Evolutionary conservation across 306 rosid species (phyloP).

Genomic region (Hippophae tibetana): DNA sequence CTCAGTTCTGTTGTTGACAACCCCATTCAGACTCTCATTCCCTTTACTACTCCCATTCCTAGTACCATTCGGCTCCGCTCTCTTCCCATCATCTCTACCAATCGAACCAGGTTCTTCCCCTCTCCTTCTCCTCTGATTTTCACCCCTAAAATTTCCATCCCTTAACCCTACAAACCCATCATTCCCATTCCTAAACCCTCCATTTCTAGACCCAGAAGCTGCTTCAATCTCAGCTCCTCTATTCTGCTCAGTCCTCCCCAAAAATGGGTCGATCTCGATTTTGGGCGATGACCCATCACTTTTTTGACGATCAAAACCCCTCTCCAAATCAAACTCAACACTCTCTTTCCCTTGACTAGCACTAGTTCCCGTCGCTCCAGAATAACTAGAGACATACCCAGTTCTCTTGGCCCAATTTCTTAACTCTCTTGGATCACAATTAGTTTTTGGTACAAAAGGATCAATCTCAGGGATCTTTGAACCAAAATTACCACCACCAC

Average conservation of each 20-base stretch:
- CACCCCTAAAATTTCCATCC: constrained; percentile 23
- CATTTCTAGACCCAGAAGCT: constrained; percentile 28
- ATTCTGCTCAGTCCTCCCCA: constrained; percentile 48
- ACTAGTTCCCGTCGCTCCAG: constrained; percentile 52
- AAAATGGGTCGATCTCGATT: constrained; percentile 75
- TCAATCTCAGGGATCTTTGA: constrained; percentile 33
- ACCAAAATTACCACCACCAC: constrained; percentile 19
- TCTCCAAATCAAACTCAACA: constrained; percentile 44
- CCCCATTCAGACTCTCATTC: constrained; percentile 12
- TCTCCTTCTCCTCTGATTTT: constrained; percentile 28
- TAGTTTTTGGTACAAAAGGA: constrained; percentile 57
- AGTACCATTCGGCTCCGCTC: constrained; percentile 29
- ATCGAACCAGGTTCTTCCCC: constrained; percentile 31
- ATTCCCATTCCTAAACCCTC: constrained; percentile 28
- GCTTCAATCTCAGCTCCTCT: constrained; percentile 53
- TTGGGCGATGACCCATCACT: constrained; percentile 63
- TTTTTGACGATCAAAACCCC: constrained; percentile 28
- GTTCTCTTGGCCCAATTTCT: constrained; percentile 87
- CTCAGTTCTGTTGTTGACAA: constrained; percentile 3
- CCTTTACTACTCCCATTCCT: constrained; percentile 19
- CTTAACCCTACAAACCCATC: constrained; percentile 25
- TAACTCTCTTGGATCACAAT: constrained; percentile 64
- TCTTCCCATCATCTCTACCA: constrained; percentile 29
- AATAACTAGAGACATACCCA: constrained; percentile 74
- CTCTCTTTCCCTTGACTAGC: constrained; percentile 45